These are phyloP conservation scores for Scedosporium aurantiacum DNA, from an alignment of 2,329 filamentous ascomycete species.

Conservation along the genomic window DNA sequence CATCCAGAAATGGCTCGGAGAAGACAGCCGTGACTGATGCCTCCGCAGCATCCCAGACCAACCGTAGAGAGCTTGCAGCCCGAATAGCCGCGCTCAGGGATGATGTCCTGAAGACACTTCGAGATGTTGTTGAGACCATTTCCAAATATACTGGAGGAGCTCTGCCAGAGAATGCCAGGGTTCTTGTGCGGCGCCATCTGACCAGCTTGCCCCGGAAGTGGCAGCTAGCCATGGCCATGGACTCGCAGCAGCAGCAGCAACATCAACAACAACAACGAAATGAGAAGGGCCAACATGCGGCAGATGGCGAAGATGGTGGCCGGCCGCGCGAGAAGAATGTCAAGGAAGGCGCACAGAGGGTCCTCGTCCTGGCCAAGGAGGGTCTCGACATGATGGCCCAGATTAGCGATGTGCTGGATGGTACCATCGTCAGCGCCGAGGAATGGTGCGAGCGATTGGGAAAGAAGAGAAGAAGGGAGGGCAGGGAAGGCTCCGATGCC, in stretches of 20 bases:
- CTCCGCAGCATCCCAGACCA: conserved; percentile 20
- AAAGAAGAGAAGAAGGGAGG: conserved; percentile 14
- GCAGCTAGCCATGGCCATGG: conserved; percentile 51
- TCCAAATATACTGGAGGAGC: conserved; percentile 87
- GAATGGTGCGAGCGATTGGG: conserved; percentile 79
- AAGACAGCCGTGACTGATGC: conserved; percentile 17
- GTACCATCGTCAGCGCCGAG: conserved; percentile 83
- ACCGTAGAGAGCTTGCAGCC: conserved; percentile 40
- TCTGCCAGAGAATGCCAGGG: conserved; percentile 75
- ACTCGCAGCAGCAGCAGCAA: conserved; percentile 19
- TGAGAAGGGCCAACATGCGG: conserved; percentile 18
- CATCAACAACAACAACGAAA: conserved; percentile 15
- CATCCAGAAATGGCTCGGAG: conserved; percentile 6
- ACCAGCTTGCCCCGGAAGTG: conserved; percentile 78
- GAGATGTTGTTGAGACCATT: conserved; percentile 72
- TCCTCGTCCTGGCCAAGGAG: conserved; percentile 78
- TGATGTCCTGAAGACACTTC: conserved; percentile 68
- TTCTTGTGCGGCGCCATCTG: conserved; percentile 73
- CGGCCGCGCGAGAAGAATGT: conserved; percentile 28
- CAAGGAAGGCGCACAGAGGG: conserved; percentile 57
- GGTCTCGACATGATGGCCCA: conserved; percentile 91
- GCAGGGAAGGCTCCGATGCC: not conserved
- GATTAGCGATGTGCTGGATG: conserved; percentile 76
- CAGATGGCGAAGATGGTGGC: conserved; percentile 22
- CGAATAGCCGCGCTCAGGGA: conserved; percentile 56